phyloP scores from a whole-genome alignment of 495 filamentous ascomycete species.

The Penicillium canariense region DNA sequence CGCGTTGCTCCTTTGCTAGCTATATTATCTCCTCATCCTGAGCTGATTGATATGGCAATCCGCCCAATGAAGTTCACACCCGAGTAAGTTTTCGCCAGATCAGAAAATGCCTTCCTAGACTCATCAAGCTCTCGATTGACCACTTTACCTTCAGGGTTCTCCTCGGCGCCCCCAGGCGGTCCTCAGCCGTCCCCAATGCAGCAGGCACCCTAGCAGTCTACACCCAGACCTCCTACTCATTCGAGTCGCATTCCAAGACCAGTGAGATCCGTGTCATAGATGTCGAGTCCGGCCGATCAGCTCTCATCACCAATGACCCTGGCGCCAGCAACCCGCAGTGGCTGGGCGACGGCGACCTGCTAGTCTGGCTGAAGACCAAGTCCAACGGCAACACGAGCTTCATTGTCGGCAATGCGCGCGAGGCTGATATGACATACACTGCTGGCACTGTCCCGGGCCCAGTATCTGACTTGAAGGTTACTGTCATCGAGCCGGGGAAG shows the following conservation, averaged over 20 bases:
- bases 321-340: constrained; percentile 71
- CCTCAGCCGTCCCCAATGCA: constrained; percentile 70
- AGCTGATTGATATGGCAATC: constrained; percentile 55
- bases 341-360: constrained; percentile 61
- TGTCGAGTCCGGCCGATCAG: constrained; percentile 63
- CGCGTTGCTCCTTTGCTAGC: background rate
- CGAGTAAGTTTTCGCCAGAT: constrained; percentile 43
- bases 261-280: constrained; percentile 75
- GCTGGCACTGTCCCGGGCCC: constrained; percentile 64
- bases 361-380: constrained; percentile 65
- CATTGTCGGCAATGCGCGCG: constrained; percentile 55
- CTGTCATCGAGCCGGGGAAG: constrained; percentile 55
- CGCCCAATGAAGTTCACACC: constrained; percentile 70
- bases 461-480: constrained; percentile 73
- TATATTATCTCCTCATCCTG: constrained; percentile 11
- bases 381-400: constrained; percentile 67
- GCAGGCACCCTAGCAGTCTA: constrained; percentile 69
- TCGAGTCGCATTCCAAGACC: constrained; percentile 72
- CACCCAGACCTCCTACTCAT: constrained; percentile 76
- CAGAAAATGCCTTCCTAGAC: background rate
- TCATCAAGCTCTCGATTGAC: background rate
- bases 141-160: constrained; percentile 54
- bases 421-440: constrained; percentile 55
- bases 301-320: constrained; percentile 61
- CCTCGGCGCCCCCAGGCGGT: constrained; percentile 79